Evolutionary conservation across 306 rosid genomes (phyloP).

Genomic region (Citrullus mucosospermus): DNA sequence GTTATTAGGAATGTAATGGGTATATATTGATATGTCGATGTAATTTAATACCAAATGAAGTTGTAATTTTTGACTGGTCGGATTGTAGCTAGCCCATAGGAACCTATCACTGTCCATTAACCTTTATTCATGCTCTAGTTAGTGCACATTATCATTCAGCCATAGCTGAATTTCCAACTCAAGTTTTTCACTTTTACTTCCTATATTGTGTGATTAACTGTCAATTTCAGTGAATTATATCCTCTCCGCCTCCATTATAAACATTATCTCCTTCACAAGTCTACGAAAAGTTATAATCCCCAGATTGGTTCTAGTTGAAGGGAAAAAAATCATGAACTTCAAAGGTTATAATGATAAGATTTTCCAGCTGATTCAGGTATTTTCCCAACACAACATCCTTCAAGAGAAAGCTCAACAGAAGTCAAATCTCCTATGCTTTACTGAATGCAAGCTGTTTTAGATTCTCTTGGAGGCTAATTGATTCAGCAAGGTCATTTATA

Average conservation of each 20-base stretch:
- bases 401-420: background rate
- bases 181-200: background rate
- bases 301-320: conserved; percentile 5
- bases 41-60: background rate
- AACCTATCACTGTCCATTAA: background rate
- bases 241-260: conserved; percentile 36
- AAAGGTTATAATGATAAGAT: too few species aligned
- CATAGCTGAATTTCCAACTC: background rate
- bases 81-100: background rate
- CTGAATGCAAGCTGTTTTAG: too few species aligned
- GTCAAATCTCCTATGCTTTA: too few species aligned
- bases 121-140: background rate
- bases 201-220: background rate
- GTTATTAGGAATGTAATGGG: conserved; percentile 1
- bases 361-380: background rate
- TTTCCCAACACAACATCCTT: background rate
- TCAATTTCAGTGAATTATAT: conserved; percentile 5
- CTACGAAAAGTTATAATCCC: conserved; percentile 19
- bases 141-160: background rate
- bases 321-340: too few species aligned
- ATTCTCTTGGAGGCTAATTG: too few species aligned
- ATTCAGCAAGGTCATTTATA: too few species aligned
- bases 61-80: background rate
- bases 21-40: background rate
- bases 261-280: conserved; percentile 50